Percentiles rank a stretch among this genome's conserved stretches.
Evolutionary conservation across 1,139 yeast genomes (phyloP).

Genomic region (Magnusiomyces magnusii): DNA sequence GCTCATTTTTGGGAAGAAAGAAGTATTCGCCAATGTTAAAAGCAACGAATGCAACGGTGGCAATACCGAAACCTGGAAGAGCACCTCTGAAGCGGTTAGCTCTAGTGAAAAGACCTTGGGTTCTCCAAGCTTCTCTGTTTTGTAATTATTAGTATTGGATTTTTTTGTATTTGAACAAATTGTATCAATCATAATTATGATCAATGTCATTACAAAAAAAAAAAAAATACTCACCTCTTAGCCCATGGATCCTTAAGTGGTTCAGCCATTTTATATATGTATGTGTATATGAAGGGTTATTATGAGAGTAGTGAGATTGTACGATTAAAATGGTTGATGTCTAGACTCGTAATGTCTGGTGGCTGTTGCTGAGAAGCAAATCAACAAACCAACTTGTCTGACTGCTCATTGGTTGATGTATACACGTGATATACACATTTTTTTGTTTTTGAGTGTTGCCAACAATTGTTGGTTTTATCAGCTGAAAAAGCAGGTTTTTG

Average conservation of each 20-base stretch:
- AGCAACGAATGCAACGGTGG: conserved; percentile 65
- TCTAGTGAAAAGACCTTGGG: conserved; percentile 72
- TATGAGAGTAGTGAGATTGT: conserved; percentile 4
- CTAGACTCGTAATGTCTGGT: no score
- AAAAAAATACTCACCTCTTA: conserved; percentile 34
- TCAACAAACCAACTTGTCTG: not conserved
- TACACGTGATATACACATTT: conserved; percentile 2
- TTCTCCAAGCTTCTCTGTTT: conserved; percentile 91
- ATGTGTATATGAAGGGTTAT: conserved; percentile 5
- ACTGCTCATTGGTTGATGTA: not conserved
- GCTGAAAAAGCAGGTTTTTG: no score
- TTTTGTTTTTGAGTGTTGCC: no score
- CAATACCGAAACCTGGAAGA: conserved; percentile 82
- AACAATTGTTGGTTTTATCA: no score
- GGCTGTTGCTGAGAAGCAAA: not conserved
- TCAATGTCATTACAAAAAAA: no score
- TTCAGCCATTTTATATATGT: conserved; percentile 24
- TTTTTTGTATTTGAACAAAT: not conserved
- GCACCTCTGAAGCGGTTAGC: conserved; percentile 60
- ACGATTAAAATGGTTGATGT: no score
- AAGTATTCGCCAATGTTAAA: conserved; percentile 54
- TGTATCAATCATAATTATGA: no score
- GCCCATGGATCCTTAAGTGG: conserved; percentile 43
- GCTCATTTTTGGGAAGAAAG: conserved; percentile 24
- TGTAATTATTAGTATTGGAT: not conserved